Evolutionary conservation across 805 yeast genomes (phyloP).

Genomic region (Saturnispora halmiae): DNA sequence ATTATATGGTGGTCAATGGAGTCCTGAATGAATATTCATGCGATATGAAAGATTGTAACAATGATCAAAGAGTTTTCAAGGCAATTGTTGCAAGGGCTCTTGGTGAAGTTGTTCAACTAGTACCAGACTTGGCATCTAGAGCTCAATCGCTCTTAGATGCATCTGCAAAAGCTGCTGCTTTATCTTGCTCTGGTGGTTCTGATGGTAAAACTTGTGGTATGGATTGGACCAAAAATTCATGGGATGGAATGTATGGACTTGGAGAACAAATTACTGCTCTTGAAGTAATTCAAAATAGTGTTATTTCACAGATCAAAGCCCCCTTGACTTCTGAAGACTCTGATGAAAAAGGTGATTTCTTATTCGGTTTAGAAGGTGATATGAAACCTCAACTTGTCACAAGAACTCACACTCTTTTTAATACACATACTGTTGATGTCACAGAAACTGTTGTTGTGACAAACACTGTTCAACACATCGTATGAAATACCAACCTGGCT

Average conservation of each 20-base stretch:
- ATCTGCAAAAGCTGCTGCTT: conserved; percentile 62
- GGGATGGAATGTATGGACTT: conserved; percentile 63
- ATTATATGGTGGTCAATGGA: conserved; percentile 28
- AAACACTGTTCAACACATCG: not conserved
- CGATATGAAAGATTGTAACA: conserved; percentile 47
- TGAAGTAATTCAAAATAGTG: conserved; percentile 58
- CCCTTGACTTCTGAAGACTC: conserved; percentile 12
- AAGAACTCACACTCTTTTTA: conserved; percentile 6
- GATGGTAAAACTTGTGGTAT: conserved; percentile 73
- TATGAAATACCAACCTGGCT: too few relatives aligned
- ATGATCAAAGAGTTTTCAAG: conserved; percentile 70
- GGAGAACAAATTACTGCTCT: conserved; percentile 76
- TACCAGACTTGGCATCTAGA: conserved; percentile 38
- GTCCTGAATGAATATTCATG: conserved; percentile 59
- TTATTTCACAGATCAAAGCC: conserved; percentile 13
- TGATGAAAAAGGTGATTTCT: conserved; percentile 8
- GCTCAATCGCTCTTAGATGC: conserved; percentile 28
- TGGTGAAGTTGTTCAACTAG: conserved; percentile 27
- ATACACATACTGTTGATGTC: conserved; percentile 4
- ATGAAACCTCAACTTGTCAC: conserved; percentile 2
- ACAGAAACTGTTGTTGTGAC: not conserved
- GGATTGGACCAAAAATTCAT: conserved; percentile 48
- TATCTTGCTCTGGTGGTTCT: conserved; percentile 61
- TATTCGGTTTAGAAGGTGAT: conserved; percentile 3
- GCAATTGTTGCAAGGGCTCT: conserved; percentile 23